Evolutionary conservation across 176 grass and related monocot genomes (phyloP).

Genomic region (Bonia amplexicaulis): DNA sequence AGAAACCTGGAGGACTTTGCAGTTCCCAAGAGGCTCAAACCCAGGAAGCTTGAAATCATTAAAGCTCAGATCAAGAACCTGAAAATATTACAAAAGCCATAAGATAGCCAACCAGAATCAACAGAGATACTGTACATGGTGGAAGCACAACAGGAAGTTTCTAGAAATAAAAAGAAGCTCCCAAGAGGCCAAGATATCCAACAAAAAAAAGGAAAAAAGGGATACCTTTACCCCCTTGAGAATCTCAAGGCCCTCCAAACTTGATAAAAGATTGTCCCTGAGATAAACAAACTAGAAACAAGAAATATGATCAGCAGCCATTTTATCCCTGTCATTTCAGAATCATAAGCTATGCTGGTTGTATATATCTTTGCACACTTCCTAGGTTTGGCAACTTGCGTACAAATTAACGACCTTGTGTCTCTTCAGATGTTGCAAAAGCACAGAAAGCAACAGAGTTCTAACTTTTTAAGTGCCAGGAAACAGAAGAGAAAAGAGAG

Average conservation of each 20-base stretch:
- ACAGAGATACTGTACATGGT: not conserved
- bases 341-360: not conserved
- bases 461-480: not conserved
- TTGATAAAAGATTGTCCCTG: slow-evolving; percentile 90
- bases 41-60: slow-evolving; percentile 84
- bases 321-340: not conserved
- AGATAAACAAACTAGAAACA: slow-evolving; percentile 94
- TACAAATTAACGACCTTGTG: not conserved
- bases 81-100: slow-evolving; percentile 5
- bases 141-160: not conserved
- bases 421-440: slow-evolving; percentile 26
- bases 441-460: not conserved
- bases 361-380: slow-evolving; percentile 4
- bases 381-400: not conserved
- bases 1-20: slow-evolving; percentile 82
- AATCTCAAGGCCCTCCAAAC: slow-evolving; percentile 80
- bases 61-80: slow-evolving; percentile 99
- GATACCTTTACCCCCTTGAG: slow-evolving; percentile 88
- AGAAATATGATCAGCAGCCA: slow-evolving; percentile 1
- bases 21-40: slow-evolving; percentile 86
- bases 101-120: slow-evolving; percentile 8
- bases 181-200: not conserved
- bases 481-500: slow-evolving; percentile 13
- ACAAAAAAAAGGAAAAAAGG: slow-evolving; percentile 6
- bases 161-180: not conserved